Percentiles rank a stretch among this genome's conserved stretches.
Conservation (phyloP, 148 eudicot species). For the Rhododendron ovatum region DNA sequence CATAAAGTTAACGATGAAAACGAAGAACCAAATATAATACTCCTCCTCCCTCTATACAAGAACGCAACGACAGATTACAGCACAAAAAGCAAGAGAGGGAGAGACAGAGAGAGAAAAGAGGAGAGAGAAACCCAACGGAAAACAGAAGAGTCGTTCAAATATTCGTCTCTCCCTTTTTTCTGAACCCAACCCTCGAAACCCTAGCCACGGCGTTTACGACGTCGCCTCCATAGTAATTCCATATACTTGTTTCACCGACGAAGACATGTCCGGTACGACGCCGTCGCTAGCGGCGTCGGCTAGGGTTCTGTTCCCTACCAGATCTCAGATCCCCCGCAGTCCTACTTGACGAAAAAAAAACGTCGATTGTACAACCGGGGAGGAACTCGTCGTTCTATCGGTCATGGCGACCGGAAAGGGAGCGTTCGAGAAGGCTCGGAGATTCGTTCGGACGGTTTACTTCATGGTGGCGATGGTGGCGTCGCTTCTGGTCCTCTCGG, state of each 20-base stretch:
- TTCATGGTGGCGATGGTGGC: slow-evolving; percentile 87
- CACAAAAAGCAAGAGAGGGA: background rate
- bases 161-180: background rate
- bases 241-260: background rate
- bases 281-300: slow-evolving; percentile 9
- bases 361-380: background rate
- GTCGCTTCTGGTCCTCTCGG: slow-evolving; percentile 58
- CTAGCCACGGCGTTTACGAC: background rate
- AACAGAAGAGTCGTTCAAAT: background rate
- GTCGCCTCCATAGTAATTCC: background rate
- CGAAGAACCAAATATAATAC: slow-evolving; percentile 2
- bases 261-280: slow-evolving; percentile 21
- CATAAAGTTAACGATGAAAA: slow-evolving; percentile 10
- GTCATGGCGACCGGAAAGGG: slow-evolving; percentile 34
- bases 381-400: background rate
- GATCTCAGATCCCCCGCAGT: slow-evolving; percentile 37
- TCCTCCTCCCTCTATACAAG: background rate
- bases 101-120: background rate
- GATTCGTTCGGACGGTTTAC: slow-evolving; percentile 57
- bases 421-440: slow-evolving; percentile 53
- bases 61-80: background rate
- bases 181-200: background rate
- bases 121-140: slow-evolving; percentile 2
- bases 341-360: slow-evolving; percentile 17
- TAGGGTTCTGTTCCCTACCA: slow-evolving; percentile 31